Evolutionary conservation across 257 asterid species (phyloP).

Genomic region (Osmanthus fragrans): DNA sequence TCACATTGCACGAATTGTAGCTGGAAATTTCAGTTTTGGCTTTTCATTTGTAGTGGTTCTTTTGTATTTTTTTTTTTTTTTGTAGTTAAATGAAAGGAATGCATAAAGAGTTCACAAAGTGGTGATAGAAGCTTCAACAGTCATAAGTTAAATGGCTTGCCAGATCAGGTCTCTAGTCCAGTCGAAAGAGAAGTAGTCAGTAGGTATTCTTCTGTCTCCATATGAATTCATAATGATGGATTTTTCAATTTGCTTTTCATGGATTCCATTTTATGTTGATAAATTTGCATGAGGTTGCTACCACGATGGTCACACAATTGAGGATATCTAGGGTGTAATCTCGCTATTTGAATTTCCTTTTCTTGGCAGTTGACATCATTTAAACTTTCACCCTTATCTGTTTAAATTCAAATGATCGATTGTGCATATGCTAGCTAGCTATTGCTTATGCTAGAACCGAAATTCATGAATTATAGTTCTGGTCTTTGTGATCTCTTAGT

Average conservation of each 20-base stretch:
- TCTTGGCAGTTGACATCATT: too few species aligned
- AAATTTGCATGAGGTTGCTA: too few species aligned
- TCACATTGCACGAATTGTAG: too few species aligned
- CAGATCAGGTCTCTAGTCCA: slow-evolving; percentile 47
- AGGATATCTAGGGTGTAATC: neutral
- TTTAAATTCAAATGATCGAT: neutral
- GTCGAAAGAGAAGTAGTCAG: slow-evolving; percentile 45
- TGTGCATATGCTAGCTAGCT: neutral
- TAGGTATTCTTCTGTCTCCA: slow-evolving; percentile 46
- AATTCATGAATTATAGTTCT: neutral
- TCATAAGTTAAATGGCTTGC: slow-evolving; percentile 34
- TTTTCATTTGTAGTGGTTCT: too few species aligned
- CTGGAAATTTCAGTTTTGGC: too few species aligned
- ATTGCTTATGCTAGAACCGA: too few species aligned
- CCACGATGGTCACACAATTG: neutral
- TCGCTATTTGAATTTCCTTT: neutral
- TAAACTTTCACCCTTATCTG: neutral
- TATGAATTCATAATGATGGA: neutral
- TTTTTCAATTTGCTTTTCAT: too few species aligned
- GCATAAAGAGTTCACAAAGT: slow-evolving; percentile 29
- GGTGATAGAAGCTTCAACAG: slow-evolving; percentile 35
- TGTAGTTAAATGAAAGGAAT: too few species aligned
- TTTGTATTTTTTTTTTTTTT: too few species aligned
- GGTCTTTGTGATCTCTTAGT: too few species aligned
- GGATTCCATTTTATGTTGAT: too few species aligned